Conservation (phyloP, 495 filamentous ascomycete genomes). For the Trichoderma gamsii region DNA sequence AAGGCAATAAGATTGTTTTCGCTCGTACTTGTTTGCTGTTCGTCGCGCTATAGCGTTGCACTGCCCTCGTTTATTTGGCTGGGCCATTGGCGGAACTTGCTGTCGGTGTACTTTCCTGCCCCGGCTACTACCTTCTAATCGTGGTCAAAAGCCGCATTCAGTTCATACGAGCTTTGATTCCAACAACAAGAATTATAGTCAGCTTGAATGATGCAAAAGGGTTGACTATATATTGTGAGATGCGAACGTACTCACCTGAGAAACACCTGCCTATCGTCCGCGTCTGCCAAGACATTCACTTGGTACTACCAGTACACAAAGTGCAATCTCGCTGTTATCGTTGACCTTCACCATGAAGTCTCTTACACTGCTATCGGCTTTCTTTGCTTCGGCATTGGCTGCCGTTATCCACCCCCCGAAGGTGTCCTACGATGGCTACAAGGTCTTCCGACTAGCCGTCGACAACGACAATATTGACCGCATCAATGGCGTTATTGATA, state of each 20-base stretch:
- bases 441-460: conserved; percentile 34
- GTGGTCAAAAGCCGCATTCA: neutral
- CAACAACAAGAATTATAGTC: neutral
- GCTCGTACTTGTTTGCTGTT: neutral
- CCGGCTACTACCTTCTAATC: conserved; percentile 9
- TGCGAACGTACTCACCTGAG: neutral
- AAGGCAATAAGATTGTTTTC: neutral
- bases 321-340: neutral
- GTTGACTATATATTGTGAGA: neutral
- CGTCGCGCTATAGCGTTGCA: neutral
- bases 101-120: neutral
- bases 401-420: conserved; percentile 15
- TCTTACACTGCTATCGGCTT: neutral
- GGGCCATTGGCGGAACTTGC: neutral
- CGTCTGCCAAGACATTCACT: neutral
- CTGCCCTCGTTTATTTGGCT: neutral
- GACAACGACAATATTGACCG: conserved; percentile 21
- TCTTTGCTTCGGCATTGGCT: neutral
- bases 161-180: neutral
- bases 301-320: neutral
- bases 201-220: neutral
- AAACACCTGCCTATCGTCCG: neutral
- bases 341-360: neutral
- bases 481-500: conserved; percentile 29
- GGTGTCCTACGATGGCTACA: conserved; percentile 40